phyloP scores from a whole-genome alignment of 2,329 filamentous ascomycete species.

The Fulvia fulva region DNA sequence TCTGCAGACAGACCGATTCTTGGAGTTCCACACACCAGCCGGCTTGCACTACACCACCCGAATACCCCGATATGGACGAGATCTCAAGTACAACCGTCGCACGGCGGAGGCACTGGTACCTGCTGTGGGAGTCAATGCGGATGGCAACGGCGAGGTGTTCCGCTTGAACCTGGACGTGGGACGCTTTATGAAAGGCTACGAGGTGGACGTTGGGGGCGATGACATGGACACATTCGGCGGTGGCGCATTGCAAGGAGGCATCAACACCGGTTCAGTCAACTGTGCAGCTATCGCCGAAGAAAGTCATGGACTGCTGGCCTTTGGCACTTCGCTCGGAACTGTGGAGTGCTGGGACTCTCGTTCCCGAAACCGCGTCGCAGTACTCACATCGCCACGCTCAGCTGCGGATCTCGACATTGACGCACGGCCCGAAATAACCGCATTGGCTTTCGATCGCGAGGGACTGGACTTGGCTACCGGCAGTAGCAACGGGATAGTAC shows the following conservation, averaged over 20 bases:
- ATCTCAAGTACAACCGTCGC: slow-evolving; percentile 76
- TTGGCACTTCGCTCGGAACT: slow-evolving; percentile 91
- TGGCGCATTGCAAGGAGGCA: slow-evolving; percentile 78
- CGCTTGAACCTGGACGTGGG: slow-evolving; percentile 87
- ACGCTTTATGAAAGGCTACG: slow-evolving; percentile 90
- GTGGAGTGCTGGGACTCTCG: slow-evolving; percentile 96
- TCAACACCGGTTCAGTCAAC: slow-evolving; percentile 82
- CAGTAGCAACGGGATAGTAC: slow-evolving; percentile 80
- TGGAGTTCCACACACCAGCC: slow-evolving; percentile 88
- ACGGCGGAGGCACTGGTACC: slow-evolving; percentile 84
- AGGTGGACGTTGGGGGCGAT: slow-evolving; percentile 83
- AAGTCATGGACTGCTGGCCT: slow-evolving; percentile 85
- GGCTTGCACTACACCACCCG: slow-evolving; percentile 87
- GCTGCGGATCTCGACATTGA: slow-evolving; percentile 26
- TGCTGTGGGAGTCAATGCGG: slow-evolving; percentile 77
- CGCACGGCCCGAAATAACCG: slow-evolving; percentile 65
- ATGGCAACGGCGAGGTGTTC: slow-evolving; percentile 88
- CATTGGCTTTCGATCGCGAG: slow-evolving; percentile 77
- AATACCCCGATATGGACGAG: slow-evolving; percentile 87
- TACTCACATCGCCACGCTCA: slow-evolving; percentile 56
- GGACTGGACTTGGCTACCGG: slow-evolving; percentile 83
- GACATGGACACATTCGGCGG: slow-evolving; percentile 64
- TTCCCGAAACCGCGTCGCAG: slow-evolving; percentile 73
- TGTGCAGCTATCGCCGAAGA: slow-evolving; percentile 80
- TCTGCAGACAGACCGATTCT: slow-evolving; percentile 81